Evolutionary conservation across 345 rosid species (phyloP), one percentile per base, ranked within the genome.

Genomic region (Cochlearia excelsa): DNA sequence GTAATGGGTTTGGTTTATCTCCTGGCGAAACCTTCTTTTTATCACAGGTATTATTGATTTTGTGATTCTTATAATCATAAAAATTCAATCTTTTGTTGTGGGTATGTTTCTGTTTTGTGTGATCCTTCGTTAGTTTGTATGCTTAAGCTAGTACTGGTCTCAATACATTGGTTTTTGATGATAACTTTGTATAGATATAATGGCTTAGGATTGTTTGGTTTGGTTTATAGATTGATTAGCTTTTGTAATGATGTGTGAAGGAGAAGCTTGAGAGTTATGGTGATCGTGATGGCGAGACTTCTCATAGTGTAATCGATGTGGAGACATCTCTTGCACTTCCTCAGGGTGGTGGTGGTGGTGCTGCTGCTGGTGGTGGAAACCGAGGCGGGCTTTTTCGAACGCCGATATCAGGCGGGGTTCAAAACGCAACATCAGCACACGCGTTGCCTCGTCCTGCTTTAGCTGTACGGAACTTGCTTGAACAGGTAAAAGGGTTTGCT

Each of bases 371-470:
- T 16, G 23, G 93, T 2, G 97, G 95, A 70, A 81, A 86, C 3
- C 79, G 96, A 69, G 87, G 84, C 45, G 99, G 96, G 54, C 95
- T 89, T 54, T 93, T 85, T 72, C 81, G 99, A 65, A 93, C 99
- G 27, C 99, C 97, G 31, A 90, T 89, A 72, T 89, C 97, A 46
- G 99, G 99, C 73, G 99, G 99, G 44, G 99, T 93, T 69, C 99
- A 89, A 68, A 93, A 89, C 59, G 99, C 99, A 42, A 90, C 99
- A 52, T 93, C 99, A 2, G 97, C 90, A 46, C 96, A 93, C 76
- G 92, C 97, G 33, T 80, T 93, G 64, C 99, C 92, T 58, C 83
- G 69, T 5, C 99, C 99, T 41, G 83, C 99, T 56, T 80, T 93
- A 51, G 99, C 97, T n/a, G 99, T 90, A 28, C 95, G 99, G 46